These are phyloP conservation scores for Pseudozyma pruni DNA, from an alignment of 1,284 basidiomycete genomes.

Conservation along the genomic window DNA sequence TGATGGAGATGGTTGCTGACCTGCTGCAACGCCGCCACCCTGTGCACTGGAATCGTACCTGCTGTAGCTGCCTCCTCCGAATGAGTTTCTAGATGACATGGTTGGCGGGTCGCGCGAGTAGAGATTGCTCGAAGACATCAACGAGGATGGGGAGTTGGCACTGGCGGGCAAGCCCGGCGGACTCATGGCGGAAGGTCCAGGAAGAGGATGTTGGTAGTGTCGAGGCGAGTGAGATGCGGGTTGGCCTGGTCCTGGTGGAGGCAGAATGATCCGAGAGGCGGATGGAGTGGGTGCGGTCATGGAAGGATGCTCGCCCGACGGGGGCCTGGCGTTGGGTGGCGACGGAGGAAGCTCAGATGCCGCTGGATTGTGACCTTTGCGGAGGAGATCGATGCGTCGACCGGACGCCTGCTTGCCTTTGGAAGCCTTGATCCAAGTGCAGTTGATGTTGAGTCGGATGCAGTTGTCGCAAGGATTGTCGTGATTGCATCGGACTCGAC, in stretches of 20 bases:
- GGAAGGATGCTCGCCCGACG: slow-evolving; percentile 14
- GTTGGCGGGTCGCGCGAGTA: slow-evolving; percentile 39
- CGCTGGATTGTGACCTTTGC: slow-evolving; percentile 48
- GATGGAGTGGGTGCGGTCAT: slow-evolving; percentile 27
- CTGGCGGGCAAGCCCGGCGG: slow-evolving; percentile 34
- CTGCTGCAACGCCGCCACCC: slow-evolving; percentile 7
- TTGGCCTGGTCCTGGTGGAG: slow-evolving; percentile 9
- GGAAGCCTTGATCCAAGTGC: slow-evolving; percentile 58
- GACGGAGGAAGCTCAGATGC: slow-evolving; percentile 26
- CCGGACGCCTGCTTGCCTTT: slow-evolving; percentile 54
- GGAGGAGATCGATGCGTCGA: slow-evolving; percentile 44
- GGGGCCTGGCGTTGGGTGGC: slow-evolving; percentile 9
- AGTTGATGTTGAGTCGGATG: slow-evolving; percentile 55
- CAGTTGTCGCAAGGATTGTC: slow-evolving; percentile 59
- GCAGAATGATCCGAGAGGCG: slow-evolving; percentile 15
- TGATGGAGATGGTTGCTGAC: slow-evolving; percentile 33
- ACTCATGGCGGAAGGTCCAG: slow-evolving; percentile 22
- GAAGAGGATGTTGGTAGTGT: slow-evolving; percentile 18
- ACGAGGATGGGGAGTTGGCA: slow-evolving; percentile 24
- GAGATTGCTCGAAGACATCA: slow-evolving; percentile 20
- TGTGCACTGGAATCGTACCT: slow-evolving; percentile 18
- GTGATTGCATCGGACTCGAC: slow-evolving; percentile 56
- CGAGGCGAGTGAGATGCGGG: slow-evolving; percentile 21
- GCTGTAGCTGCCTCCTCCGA: slow-evolving; percentile 23
- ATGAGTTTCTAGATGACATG: slow-evolving; percentile 20